Evolutionary conservation across 805 yeast genomes (phyloP).

Genomic region (Saccharomycopsis schoenii): DNA sequence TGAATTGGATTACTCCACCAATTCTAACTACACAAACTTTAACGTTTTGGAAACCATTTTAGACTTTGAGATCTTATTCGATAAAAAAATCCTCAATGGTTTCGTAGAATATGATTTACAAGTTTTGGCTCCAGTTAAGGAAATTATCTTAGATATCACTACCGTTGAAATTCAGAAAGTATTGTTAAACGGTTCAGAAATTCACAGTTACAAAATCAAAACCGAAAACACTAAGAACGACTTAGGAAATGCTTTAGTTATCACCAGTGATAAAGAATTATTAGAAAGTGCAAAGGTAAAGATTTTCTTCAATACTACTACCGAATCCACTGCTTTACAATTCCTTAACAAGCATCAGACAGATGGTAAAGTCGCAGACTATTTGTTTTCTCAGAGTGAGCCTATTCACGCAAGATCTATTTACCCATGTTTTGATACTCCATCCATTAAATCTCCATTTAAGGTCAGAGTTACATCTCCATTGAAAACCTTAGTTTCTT

Average conservation of each 20-base stretch:
- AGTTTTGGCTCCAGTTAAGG: constrained; percentile 23
- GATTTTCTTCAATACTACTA: constrained; percentile 60
- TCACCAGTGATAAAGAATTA: constrained; percentile 21
- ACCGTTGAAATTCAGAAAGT: constrained; percentile 40
- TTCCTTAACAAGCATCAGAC: constrained; percentile 72
- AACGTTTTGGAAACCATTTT: constrained; percentile 42
- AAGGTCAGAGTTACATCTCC: constrained; percentile 50
- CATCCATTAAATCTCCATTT: constrained; percentile 65
- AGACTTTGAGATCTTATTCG: constrained; percentile 47
- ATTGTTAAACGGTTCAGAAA: constrained; percentile 31
- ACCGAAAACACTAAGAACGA: constrained; percentile 32
- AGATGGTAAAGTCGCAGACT: constrained; percentile 58
- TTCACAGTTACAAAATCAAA: constrained; percentile 26
- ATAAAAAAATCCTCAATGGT: constrained; percentile 43
- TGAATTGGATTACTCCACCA: constrained; percentile 66
- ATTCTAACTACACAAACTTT: constrained; percentile 58
- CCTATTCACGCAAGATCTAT: constrained; percentile 84
- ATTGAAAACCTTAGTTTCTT: constrained; percentile 66
- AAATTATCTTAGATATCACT: constrained; percentile 61
- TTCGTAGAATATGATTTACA: constrained; percentile 38
- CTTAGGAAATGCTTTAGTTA: constrained; percentile 47
- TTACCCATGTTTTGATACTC: constrained; percentile 88
- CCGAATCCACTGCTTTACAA: constrained; percentile 73
- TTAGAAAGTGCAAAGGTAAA: constrained; percentile 23
- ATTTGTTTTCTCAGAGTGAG: constrained; percentile 82